Evolutionary conservation across 306 rosid genomes (phyloP), one percentile per base, ranked within the genome.

Genomic region (Urtica urens): DNA sequence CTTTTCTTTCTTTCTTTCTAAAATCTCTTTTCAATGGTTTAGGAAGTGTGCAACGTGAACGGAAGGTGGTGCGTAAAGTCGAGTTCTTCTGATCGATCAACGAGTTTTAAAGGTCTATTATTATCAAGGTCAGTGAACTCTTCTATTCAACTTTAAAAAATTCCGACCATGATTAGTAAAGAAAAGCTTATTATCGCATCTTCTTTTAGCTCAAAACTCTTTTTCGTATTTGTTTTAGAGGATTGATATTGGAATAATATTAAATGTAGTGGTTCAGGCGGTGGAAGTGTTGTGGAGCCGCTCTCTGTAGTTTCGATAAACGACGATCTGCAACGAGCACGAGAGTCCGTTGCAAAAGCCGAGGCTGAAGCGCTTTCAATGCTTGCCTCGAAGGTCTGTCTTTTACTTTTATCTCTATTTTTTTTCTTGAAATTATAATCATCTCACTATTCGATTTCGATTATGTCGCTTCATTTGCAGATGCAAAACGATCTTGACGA

Each of bases 21-120:
- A n/a, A n/a, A n/a, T n/a, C n/a, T n/a, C n/a, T n/a, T n/a, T n/a
- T n/a, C n/a, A n/a, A 58, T 78, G 55, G 51, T 51, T 45, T 82
- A 90, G 97, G 95, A 78, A 79, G 78, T 76, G 71, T 73, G 76
- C 55, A 75, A 71, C 16, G 38, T 84, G 54, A 83, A 81, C 68
- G 97, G 97, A 57, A 81, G 97, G 79, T 90, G 93, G 97, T 81
- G 95, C 60, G 51, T 84, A 64, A 82, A 68, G 64, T 75, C 78
- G 35, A 71, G 64, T 61, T 70, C n/a, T n/a, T n/a, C 72, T 46
- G 71, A 70, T 49, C 80, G 70, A 50, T 66, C 63, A 65, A 70
- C 81, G 48, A 68, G 64, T 62, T 63, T 79, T 35, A 70, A 77
- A 67, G 95, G 90, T 70, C 87, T 90, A 20, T 51, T 81, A 59